These are phyloP conservation scores for Syzygium jambos DNA, from an alignment of 345 rosid genomes.

Conservation along the genomic window DNA sequence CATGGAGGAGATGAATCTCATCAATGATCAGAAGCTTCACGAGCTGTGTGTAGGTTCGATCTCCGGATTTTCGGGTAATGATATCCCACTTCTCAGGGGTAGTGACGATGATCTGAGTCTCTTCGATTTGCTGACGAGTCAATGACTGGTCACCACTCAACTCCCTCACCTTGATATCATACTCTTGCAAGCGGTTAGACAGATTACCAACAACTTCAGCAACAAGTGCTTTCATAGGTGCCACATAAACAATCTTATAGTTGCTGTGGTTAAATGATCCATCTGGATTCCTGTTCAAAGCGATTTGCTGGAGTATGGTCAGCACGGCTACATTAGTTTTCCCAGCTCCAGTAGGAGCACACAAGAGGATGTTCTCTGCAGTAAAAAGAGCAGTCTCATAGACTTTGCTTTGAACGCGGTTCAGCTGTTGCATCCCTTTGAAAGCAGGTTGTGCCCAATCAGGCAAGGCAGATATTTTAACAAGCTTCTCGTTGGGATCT, in stretches of 20 bases:
- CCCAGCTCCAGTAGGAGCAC: conserved; percentile 99
- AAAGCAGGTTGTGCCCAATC: conserved; percentile 96
- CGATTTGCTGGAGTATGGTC: conserved; percentile 93
- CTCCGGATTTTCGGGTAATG: conserved; percentile 95
- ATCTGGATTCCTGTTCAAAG: conserved; percentile 44
- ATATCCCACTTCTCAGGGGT: conserved; percentile 99
- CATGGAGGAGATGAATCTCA: conserved; percentile 97
- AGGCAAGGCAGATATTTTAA: conserved; percentile 78
- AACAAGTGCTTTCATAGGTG: conserved; percentile 99
- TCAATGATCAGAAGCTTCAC: conserved; percentile 89
- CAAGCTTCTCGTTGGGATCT: conserved; percentile 57
- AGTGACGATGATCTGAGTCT: conserved; percentile 93
- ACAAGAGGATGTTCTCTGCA: conserved; percentile 78
- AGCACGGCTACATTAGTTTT: conserved; percentile 96
- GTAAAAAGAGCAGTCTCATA: conserved; percentile 69
- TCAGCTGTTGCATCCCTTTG: conserved; percentile 81
- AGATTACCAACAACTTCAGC: conserved; percentile 93
- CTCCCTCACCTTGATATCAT: conserved; percentile 74
- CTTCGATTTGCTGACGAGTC: conserved; percentile 90
- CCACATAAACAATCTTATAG: conserved; percentile 94
- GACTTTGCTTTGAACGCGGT: conserved; percentile 91
- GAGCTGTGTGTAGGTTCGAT: conserved; percentile 90
- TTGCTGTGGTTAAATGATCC: conserved; percentile 63
- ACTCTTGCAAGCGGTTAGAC: conserved; percentile 67
- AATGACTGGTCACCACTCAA: conserved; percentile 92